Conservation (phyloP, 805 yeast genomes). For the Cyberlindnera japonica region DNA sequence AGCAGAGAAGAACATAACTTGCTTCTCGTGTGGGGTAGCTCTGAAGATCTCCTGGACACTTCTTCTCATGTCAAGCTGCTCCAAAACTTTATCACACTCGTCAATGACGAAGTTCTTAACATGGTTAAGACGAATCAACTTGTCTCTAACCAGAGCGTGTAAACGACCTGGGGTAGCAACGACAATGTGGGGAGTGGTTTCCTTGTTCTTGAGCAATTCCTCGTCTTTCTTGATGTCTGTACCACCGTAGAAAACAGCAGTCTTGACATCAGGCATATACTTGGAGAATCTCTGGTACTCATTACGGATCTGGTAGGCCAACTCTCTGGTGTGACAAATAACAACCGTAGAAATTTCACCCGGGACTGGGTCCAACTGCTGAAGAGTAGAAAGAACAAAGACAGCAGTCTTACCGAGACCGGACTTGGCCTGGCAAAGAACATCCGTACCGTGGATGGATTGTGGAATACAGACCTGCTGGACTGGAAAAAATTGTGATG, state of each 20-base stretch:
- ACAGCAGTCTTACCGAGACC: conserved; percentile 99
- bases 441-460: conserved; percentile 96
- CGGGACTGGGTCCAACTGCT: conserved; percentile 94
- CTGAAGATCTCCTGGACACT: conserved; percentile 98
- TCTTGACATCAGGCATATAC: conserved; percentile 96
- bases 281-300: conserved; percentile 97
- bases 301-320: conserved; percentile 96
- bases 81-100: conserved; percentile 98
- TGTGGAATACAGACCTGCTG: conserved; percentile 99
- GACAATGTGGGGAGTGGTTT: conserved; percentile 91
- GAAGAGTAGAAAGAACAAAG: conserved; percentile 91
- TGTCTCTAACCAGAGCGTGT: conserved; percentile 89
- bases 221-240: conserved; percentile 79
- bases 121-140: conserved; percentile 78
- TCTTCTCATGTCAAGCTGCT: conserved; percentile 90
- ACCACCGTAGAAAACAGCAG: conserved; percentile 98
- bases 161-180: conserved; percentile 99
- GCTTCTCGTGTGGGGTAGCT: conserved; percentile 96
- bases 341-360: conserved; percentile 95
- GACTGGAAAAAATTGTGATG: conserved; percentile 42
- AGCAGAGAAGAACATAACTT: conserved; percentile 99
- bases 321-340: conserved; percentile 96
- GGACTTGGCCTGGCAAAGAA: conserved; percentile 97
- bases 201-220: conserved; percentile 85
- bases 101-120: conserved; percentile 94